Percentiles rank a stretch among this genome's conserved stretches.
phyloP scores from a whole-genome alignment of 306 rosid genomes.

The Acacia acuminata region DNA sequence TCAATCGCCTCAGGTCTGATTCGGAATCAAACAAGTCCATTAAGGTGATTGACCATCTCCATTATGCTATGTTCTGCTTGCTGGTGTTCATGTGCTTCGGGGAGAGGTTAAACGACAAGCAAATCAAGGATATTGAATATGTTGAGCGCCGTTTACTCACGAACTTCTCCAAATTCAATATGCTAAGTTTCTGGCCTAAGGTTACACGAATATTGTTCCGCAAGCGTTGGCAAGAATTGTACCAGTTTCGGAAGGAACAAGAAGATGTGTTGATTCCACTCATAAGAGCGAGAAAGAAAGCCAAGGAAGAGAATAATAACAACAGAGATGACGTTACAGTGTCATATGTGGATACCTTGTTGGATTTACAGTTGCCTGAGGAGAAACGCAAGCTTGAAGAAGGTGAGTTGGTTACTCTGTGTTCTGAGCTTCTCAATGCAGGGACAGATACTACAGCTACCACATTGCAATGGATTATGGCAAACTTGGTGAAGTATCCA shows the following conservation, averaged over 20 bases:
- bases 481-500: neutral
- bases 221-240: neutral
- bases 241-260: neutral
- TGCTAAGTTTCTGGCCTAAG: neutral
- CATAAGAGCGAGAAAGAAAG: slow-evolving; percentile 13
- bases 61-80: slow-evolving; percentile 18
- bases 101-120: neutral
- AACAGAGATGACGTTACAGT: neutral
- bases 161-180: neutral
- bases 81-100: slow-evolving; percentile 16
- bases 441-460: slow-evolving; percentile 6
- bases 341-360: slow-evolving; percentile 5
- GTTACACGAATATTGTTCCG: neutral
- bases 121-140: slow-evolving; percentile 2
- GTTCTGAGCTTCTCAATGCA: neutral
- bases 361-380: slow-evolving; percentile 11
- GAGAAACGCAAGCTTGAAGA: slow-evolving; percentile 13
- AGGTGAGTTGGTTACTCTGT: neutral
- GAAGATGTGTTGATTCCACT: slow-evolving; percentile 7
- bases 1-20: neutral
- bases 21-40: neutral
- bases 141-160: neutral
- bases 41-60: slow-evolving; percentile 7
- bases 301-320: neutral
- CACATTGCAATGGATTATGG: slow-evolving; percentile 4